Conservation (phyloP, 2,329 filamentous ascomycete genomes). For the Ceratocystiopsis sp. region DNA sequence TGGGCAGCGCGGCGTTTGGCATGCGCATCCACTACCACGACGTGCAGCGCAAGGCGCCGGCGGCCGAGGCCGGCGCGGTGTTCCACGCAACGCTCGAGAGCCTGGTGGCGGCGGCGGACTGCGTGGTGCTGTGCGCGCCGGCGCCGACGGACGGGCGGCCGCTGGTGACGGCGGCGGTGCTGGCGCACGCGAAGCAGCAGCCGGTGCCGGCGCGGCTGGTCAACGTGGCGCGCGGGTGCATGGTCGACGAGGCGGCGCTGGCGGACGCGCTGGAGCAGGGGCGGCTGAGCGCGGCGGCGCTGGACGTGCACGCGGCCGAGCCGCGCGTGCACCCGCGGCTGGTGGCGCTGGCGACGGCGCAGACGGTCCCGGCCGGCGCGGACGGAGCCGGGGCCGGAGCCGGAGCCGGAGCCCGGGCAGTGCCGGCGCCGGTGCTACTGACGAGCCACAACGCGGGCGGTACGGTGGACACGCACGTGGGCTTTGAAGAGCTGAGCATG, state of each 20-base stretch:
- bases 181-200: constrained; percentile 33
- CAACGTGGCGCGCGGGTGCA: constrained; percentile 46
- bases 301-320: constrained; percentile 49
- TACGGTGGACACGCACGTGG: constrained; percentile 47
- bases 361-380: not conserved
- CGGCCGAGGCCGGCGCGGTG: constrained; percentile 18
- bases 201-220: constrained; percentile 45
- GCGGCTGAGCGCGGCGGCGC: constrained; percentile 31
- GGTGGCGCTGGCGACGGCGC: constrained; percentile 18
- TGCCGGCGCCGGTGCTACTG: constrained; percentile 26
- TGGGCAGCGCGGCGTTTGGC: constrained; percentile 26
- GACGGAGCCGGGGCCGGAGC: constrained; percentile 3
- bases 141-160: constrained; percentile 25
- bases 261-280: constrained; percentile 38
- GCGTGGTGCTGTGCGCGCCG: constrained; percentile 45
- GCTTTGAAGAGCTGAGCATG: constrained; percentile 50
- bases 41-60: constrained; percentile 23
- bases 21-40: constrained; percentile 53
- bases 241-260: constrained; percentile 49
- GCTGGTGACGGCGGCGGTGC: constrained; percentile 29
- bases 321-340: constrained; percentile 34
- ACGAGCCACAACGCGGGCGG: constrained; percentile 54
- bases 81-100: constrained; percentile 33
- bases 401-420: not conserved
- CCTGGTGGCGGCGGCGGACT: constrained; percentile 38